Evolutionary conservation across 441 rosid genomes (phyloP), one percentile per base, ranked within the genome.

Genomic region (Gossypium davidsonii): DNA sequence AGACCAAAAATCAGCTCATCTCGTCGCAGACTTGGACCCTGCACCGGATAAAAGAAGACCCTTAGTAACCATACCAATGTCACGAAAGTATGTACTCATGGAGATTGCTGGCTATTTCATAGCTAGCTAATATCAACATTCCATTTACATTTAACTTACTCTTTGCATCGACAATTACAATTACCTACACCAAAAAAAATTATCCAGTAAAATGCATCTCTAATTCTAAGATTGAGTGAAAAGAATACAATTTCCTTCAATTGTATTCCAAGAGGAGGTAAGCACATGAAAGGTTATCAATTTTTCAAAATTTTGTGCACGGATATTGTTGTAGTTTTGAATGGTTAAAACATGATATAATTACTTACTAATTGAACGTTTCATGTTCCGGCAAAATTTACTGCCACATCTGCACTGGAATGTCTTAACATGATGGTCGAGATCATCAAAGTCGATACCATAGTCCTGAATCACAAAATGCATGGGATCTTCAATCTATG

Each of bases 401-500:
- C 98, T 92, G 69, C 92, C 89, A 73, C 96, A 94, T 63, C 21
- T 75, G 68, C 98, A 92, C 61, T 74, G 83, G 78, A 94, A 94
- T 39, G 84, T 76, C 55, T 58, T 83, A 1, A 81, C 73, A 44
- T 83, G 83, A 73, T 76, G 85, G 76, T 87, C 94, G 67, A 78
- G 74, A 71, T 84, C 92, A 69, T 89, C 94, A 79, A 94, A 93
- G 75, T 89, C 88, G 17, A 90, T 82, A 6, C 99, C 99, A 79
- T 90, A 91, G 80, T 94, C 99, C 99, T 92, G 85, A 80, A 79
- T 18, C 15, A 70, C 4, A 75, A 28, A 64, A 48, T 14, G 62
- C 17, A 63, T 26, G n/a, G 28, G 61, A 39, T 76, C 23, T 39
- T 31, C 58, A 53, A 53, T 53, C 25, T 4, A 51, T 51, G 20